These are phyloP conservation scores for Exsudoporus frostii DNA, from an alignment of 768 basidiomycete genomes.

Conservation along the genomic window DNA sequence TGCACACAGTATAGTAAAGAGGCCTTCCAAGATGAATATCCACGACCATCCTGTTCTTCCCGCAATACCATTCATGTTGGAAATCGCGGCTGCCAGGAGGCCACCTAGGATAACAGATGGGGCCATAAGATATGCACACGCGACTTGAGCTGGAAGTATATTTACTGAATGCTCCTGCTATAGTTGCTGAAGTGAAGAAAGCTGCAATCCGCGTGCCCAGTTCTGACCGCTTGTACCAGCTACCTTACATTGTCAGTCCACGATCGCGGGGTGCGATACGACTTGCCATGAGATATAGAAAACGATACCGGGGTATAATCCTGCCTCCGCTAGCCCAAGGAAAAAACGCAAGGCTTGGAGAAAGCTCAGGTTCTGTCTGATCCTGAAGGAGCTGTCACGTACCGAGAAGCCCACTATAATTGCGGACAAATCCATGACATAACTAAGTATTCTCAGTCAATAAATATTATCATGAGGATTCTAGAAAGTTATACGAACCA, in stretches of 20 bases:
- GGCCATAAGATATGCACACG: not conserved
- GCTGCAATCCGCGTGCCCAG: slow-evolving; percentile 66
- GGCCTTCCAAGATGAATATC: slow-evolving; percentile 75
- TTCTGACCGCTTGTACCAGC: slow-evolving; percentile 81
- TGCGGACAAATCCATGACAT: slow-evolving; percentile 57
- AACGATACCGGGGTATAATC: slow-evolving; percentile 52
- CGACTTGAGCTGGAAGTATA: not conserved
- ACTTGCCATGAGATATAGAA: slow-evolving; percentile 59
- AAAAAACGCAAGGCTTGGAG: slow-evolving; percentile 53
- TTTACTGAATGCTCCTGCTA: slow-evolving; percentile 73
- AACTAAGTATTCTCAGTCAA: slow-evolving; percentile 40
- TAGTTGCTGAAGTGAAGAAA: slow-evolving; percentile 79
- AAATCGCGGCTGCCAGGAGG: slow-evolving; percentile 61
- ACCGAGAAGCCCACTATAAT: slow-evolving; percentile 64
- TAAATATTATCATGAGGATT: not conserved
- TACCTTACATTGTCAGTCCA: slow-evolving; percentile 20
- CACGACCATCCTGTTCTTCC: slow-evolving; percentile 65
- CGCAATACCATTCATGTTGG: slow-evolving; percentile 67
- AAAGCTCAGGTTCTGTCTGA: not conserved
- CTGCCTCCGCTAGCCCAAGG: slow-evolving; percentile 54
- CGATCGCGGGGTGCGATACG: not conserved
- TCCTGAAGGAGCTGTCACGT: slow-evolving; percentile 20
- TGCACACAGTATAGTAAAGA: slow-evolving; percentile 60
- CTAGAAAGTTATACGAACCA: slow-evolving; percentile 30
- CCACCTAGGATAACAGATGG: slow-evolving; percentile 43